Conservation (phyloP, 495 filamentous ascomycete genomes). For the Hypoxylon lienhwacheense region DNA sequence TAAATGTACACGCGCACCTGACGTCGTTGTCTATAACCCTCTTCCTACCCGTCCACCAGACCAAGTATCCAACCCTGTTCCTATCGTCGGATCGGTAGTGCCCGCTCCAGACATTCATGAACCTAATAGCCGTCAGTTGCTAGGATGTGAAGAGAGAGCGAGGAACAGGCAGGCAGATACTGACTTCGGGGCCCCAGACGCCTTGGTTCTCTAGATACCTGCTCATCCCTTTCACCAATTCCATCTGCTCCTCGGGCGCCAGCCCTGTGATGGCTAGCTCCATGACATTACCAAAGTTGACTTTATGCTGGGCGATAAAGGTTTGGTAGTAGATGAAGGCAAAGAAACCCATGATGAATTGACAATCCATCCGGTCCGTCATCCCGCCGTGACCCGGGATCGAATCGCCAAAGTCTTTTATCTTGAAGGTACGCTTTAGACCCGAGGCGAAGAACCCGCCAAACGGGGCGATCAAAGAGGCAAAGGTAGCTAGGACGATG, state of each 20-base stretch:
- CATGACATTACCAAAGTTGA: slow-evolving; percentile 80
- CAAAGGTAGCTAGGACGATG: slow-evolving; percentile 87
- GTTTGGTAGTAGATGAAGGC: slow-evolving; percentile 97
- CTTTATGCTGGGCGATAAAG: slow-evolving; percentile 87
- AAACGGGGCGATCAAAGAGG: slow-evolving; percentile 95
- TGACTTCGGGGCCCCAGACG: slow-evolving; percentile 62
- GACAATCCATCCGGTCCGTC: slow-evolving; percentile 99
- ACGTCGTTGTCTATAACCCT: not conserved
- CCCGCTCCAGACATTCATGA: slow-evolving; percentile 35
- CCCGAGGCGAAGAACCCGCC: slow-evolving; percentile 98
- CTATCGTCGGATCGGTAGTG: slow-evolving; percentile 32
- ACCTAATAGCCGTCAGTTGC: slow-evolving; percentile 20
- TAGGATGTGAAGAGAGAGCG: not conserved
- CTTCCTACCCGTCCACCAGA: slow-evolving; percentile 1
- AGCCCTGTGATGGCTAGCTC: slow-evolving; percentile 86
- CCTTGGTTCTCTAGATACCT: slow-evolving; percentile 90
- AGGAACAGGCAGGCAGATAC: slow-evolving; percentile 16
- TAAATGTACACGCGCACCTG: slow-evolving; percentile 20
- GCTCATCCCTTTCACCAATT: slow-evolving; percentile 78
- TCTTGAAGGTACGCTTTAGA: slow-evolving; percentile 98
- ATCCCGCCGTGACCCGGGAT: slow-evolving; percentile 98
- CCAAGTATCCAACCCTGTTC: slow-evolving; percentile 1
- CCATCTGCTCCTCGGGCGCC: slow-evolving; percentile 79
- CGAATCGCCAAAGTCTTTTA: slow-evolving; percentile 98
- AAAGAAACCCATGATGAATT: slow-evolving; percentile 99